Evolutionary conservation across 495 filamentous ascomycete genomes (phyloP).

Genomic region (Podospora pseudocomata): DNA sequence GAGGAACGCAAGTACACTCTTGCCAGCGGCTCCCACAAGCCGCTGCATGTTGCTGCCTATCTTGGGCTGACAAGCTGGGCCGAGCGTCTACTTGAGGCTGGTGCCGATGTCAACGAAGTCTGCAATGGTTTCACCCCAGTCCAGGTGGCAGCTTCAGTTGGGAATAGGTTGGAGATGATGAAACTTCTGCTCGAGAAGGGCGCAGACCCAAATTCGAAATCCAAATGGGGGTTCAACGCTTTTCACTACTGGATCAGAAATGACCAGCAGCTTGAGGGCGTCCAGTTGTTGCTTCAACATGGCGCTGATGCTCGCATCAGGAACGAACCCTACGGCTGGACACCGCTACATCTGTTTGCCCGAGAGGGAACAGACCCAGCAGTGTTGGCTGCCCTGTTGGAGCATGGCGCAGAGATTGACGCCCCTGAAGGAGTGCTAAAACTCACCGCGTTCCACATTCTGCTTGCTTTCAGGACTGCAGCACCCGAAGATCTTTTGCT

Average conservation of each 20-base stretch:
- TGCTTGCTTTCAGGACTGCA: conserved; percentile 9
- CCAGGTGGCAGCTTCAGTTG: conserved; percentile 51
- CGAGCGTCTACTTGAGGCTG: conserved; percentile 15
- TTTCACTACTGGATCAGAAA: conserved; percentile 6
- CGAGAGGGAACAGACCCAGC: conserved; percentile 6
- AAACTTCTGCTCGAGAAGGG: conserved; percentile 46
- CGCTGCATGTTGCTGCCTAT: conserved; percentile 21
- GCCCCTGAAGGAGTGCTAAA: neutral
- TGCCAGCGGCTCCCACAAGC: conserved; percentile 1
- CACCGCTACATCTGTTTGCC: conserved; percentile 16
- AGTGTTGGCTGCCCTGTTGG: conserved; percentile 17
- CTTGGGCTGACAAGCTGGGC: conserved; percentile 19
- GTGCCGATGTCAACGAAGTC: conserved; percentile 17
- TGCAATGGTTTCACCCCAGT: conserved; percentile 37
- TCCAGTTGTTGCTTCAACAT: conserved; percentile 11
- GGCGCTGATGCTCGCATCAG: conserved; percentile 9
- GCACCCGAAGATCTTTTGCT: conserved; percentile 10
- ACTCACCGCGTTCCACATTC: conserved; percentile 12
- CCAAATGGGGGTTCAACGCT: neutral
- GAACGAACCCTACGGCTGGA: neutral
- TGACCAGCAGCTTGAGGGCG: neutral
- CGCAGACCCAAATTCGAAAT: conserved; percentile 42
- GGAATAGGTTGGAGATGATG: conserved; percentile 41
- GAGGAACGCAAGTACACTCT: conserved; percentile 2
- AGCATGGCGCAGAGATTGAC: conserved; percentile 20